A percentile compares a stretch with the other conserved stretches of the same genome.
Evolutionary conservation across 768 basidiomycete species (phyloP).

Genomic region (Phaeotremella fagi): DNA sequence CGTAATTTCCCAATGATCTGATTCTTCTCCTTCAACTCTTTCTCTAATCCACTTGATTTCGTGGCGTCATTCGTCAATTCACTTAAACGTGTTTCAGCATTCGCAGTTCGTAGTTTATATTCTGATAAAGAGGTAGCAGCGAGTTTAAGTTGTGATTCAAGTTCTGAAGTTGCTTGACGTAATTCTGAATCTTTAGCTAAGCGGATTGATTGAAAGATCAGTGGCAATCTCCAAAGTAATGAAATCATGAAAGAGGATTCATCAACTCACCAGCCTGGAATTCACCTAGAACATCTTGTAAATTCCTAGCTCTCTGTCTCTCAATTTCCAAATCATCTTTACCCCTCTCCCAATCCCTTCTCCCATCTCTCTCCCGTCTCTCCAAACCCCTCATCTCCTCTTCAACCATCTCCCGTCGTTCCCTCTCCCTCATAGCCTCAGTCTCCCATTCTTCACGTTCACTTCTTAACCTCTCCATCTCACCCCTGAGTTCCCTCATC

Average conservation of each 20-base stretch:
- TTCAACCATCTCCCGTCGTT: slow-evolving; percentile 65
- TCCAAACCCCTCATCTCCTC: slow-evolving; percentile 57
- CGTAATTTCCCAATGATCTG: slow-evolving; percentile 89
- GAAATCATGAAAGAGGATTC: too few relatives aligned
- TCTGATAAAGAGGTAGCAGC: slow-evolving; percentile 77
- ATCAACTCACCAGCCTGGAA: slow-evolving; percentile 78
- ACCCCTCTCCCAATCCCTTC: slow-evolving; percentile 55
- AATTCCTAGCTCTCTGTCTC: slow-evolving; percentile 68
- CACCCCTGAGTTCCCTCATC: slow-evolving; percentile 72
- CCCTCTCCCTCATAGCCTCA: slow-evolving; percentile 62
- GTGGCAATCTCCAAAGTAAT: too few relatives aligned
- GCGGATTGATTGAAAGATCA: slow-evolving; percentile 1
- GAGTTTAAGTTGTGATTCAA: slow-evolving; percentile 66
- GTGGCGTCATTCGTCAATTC: slow-evolving; percentile 65
- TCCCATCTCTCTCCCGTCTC: slow-evolving; percentile 62
- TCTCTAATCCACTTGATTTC: slow-evolving; percentile 68
- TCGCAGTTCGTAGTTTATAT: slow-evolving; percentile 78
- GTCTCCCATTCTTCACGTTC: slow-evolving; percentile 73
- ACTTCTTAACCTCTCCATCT: slow-evolving; percentile 77
- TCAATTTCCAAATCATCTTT: slow-evolving; percentile 56
- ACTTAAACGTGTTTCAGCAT: slow-evolving; percentile 79
- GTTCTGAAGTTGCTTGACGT: slow-evolving; percentile 74
- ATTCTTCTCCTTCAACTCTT: slow-evolving; percentile 92
- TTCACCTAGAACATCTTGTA: slow-evolving; percentile 90
- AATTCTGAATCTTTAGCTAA: slow-evolving; percentile 87